phyloP scores from a whole-genome alignment of 1,139 yeast genomes.

The Saccharomyces hybrid region DNA sequence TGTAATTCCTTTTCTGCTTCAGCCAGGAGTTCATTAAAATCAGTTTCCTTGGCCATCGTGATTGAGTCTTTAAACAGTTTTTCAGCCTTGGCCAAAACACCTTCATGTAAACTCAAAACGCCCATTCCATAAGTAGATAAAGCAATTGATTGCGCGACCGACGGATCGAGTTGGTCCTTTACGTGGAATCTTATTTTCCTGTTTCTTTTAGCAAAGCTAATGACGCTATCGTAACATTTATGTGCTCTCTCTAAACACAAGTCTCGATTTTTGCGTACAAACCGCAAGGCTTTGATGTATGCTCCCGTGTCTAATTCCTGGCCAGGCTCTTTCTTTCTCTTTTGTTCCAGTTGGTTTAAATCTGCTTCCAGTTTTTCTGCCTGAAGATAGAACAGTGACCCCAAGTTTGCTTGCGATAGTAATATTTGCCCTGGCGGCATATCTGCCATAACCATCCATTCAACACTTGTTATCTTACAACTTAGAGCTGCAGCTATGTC shows the following conservation, averaged over 20 bases:
- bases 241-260: conserved; percentile 41
- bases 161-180: conserved; percentile 37
- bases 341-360: conserved; percentile 22
- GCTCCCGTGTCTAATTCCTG: conserved; percentile 24
- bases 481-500: conserved; percentile 57
- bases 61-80: conserved; percentile 61
- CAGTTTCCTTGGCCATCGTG: conserved; percentile 60
- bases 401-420: conserved; percentile 63
- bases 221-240: conserved; percentile 47
- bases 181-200: conserved; percentile 33
- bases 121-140: conserved; percentile 82
- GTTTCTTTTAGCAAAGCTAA: conserved; percentile 49
- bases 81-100: conserved; percentile 41
- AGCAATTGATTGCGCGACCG: conserved; percentile 60
- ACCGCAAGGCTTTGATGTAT: conserved; percentile 20
- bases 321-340: conserved; percentile 22
- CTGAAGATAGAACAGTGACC: conserved; percentile 62
- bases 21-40: conserved; percentile 52
- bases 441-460: conserved; percentile 68
- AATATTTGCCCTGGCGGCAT: conserved; percentile 58
- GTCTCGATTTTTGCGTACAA: conserved; percentile 31
- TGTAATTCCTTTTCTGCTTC: conserved; percentile 62
- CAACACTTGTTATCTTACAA: conserved; percentile 59
- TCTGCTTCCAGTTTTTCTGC: conserved; percentile 61
- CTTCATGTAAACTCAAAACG: conserved; percentile 56